phyloP scores from a whole-genome alignment of 2,329 filamentous ascomycete species.

The Pseudogymnoascus sp. region DNA sequence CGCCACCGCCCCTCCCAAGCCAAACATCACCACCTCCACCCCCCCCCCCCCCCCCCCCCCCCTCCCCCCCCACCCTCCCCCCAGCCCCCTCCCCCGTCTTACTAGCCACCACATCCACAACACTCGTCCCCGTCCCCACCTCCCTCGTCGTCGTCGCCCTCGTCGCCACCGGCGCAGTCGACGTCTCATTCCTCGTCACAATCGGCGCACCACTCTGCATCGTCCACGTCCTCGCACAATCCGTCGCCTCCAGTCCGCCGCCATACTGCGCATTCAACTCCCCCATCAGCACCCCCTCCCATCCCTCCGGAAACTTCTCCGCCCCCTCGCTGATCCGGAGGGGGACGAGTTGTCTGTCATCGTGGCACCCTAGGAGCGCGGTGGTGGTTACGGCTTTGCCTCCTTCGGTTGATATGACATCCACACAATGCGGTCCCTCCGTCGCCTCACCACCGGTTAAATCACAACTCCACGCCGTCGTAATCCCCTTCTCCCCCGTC shows the following conservation, averaged over 20 bases:
- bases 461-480: background rate
- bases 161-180: background rate
- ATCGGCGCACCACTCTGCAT: background rate
- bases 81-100: background rate
- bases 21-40: background rate
- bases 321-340: background rate
- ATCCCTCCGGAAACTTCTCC: background rate
- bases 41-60: background rate
- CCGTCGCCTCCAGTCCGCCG: background rate
- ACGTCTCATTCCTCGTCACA: background rate
- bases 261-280: background rate
- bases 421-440: background rate
- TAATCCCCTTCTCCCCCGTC: background rate
- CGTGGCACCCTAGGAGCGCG: background rate
- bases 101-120: background rate
- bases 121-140: background rate
- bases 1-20: background rate
- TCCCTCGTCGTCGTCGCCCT: background rate
- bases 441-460: background rate
- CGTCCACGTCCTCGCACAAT: background rate
- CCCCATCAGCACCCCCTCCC: background rate
- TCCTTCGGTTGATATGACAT: background rate
- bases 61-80: background rate
- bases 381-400: background rate
- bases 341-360: background rate